Conservation (phyloP, 2,329 filamentous ascomycete species). For the Penicillium sp. region DNA sequence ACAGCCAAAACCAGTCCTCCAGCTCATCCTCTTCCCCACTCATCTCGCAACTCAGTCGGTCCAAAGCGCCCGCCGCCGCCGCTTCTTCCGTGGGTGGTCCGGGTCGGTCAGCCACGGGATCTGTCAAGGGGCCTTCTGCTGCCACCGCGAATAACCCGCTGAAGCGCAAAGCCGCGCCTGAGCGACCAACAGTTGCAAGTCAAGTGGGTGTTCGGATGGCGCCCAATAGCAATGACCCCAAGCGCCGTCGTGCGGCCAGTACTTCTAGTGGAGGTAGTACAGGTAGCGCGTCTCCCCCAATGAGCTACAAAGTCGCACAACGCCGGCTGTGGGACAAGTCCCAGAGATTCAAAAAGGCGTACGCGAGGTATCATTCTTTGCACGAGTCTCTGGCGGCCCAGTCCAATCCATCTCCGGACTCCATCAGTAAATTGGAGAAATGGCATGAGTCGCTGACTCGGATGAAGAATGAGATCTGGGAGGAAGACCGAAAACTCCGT, state of each 20-base stretch:
- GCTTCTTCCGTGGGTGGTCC: slow-evolving; percentile 17
- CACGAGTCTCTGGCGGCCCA: slow-evolving; percentile 44
- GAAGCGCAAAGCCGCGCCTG: slow-evolving; percentile 39
- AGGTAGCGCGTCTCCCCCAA: slow-evolving; percentile 36
- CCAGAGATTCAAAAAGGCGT: slow-evolving; percentile 51
- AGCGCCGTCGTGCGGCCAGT: slow-evolving; percentile 34
- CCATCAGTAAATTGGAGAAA: slow-evolving; percentile 49
- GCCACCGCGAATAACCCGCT: slow-evolving; percentile 24
- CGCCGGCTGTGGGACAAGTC: slow-evolving; percentile 39
- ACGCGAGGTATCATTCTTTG: slow-evolving; percentile 52
- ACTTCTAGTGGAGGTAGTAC: slow-evolving; percentile 38
- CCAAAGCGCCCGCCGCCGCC: slow-evolving; percentile 17
- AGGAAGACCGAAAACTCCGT: slow-evolving; percentile 36
- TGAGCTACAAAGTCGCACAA: slow-evolving; percentile 31
- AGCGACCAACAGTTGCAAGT: slow-evolving; percentile 20
- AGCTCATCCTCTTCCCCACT: slow-evolving; percentile 44
- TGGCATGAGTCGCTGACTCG: slow-evolving; percentile 50
- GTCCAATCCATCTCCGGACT: slow-evolving; percentile 39
- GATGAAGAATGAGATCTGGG: slow-evolving; percentile 55
- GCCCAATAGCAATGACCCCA: slow-evolving; percentile 38
- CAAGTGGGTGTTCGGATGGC: slow-evolving; percentile 19
- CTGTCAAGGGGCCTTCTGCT: slow-evolving; percentile 21
- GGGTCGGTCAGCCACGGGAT: slow-evolving; percentile 22
- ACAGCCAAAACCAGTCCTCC: slow-evolving; percentile 39
- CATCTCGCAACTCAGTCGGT: slow-evolving; percentile 34